Base-by-base conservation (phyloP, 176 grass and related monocot species). In the Saccharum officinarum region DNA sequence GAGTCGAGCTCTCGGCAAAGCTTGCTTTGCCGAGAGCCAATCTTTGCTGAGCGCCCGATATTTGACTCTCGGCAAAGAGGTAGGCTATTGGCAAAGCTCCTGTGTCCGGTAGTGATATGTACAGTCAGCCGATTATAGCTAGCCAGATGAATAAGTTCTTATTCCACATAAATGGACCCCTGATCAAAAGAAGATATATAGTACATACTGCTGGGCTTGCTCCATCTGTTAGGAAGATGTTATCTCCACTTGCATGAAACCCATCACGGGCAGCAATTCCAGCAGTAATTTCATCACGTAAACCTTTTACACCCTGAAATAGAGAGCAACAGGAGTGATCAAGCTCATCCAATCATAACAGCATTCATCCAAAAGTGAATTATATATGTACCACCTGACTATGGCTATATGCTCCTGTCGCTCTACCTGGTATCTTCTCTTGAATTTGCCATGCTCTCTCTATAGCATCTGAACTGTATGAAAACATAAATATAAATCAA, bases 181-280 rank as follows among this genome's bases (percentile, higher is more conserved):
- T 63, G 46, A 84, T 77, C 50, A 69, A 36, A 67, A 67, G 16
- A 72, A 34, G 30, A 76, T 22, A 23, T 60, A 76, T 26, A 85
- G 30, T 79, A 76, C 86, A 44, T 96, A 99, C 94, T 55, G 86
- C 92, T 86, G 97, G 97, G 60, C 93, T 99, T 80, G 94, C 97
- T 86, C 93, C 97, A 52, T 99, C 92, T 23, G 94, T 96, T 55
- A 99, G 86, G 75, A 96, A 99, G 66, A 99, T 94, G 84, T 99
- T 88, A 79, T 99, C 92, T 73, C 93, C 69, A 3, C 86, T 94
- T 66, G 93, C 94, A 87, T 91, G 76, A 87, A 91, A 96, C 78
- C 97, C 94, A 89, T 99, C 97, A 79, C 92, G 97, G 10, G 78
- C 83, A 84, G 86, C 87, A 77, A 99, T 96, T 80, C 93, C 93